A percentile compares a stretch with the other conserved stretches of the same genome.
Evolutionary conservation across 352 stramenopile genomes (phyloP).

Genomic region (Phytophthora sp.): DNA sequence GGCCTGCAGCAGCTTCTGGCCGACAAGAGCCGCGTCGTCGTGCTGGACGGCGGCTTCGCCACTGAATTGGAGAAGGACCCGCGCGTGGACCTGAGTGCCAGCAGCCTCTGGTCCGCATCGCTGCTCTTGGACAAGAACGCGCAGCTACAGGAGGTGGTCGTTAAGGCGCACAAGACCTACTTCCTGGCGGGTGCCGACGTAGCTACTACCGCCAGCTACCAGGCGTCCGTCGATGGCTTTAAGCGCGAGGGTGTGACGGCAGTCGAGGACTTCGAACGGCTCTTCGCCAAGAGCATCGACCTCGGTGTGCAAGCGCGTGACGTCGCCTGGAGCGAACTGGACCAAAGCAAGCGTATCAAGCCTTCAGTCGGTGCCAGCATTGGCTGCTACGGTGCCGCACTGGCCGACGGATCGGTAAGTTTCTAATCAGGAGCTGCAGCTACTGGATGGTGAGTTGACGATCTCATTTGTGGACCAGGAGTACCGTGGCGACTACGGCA

Average conservation of each 20-base stretch:
- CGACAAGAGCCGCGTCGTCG: slow-evolving; percentile 43
- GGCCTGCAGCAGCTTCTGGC: slow-evolving; percentile 44
- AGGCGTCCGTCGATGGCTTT: slow-evolving; percentile 87
- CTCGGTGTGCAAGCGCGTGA: slow-evolving; percentile 74
- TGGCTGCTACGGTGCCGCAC: slow-evolving; percentile 82
- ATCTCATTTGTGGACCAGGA: slow-evolving; percentile 50
- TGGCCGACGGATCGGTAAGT: slow-evolving; percentile 85
- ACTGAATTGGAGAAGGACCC: slow-evolving; percentile 81
- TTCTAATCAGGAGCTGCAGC: slow-evolving; percentile 8
- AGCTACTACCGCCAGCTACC: slow-evolving; percentile 85
- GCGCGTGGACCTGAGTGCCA: slow-evolving; percentile 60
- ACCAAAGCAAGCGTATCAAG: slow-evolving; percentile 53
- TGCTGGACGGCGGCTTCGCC: slow-evolving; percentile 80
- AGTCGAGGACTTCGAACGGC: slow-evolving; percentile 54
- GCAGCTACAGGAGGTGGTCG: slow-evolving; percentile 62
- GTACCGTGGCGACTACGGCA: slow-evolving; percentile 85
- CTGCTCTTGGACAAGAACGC: slow-evolving; percentile 66
- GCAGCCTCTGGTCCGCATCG: slow-evolving; percentile 75
- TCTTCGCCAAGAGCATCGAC: slow-evolving; percentile 79
- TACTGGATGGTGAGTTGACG: background rate
- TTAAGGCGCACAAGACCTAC: slow-evolving; percentile 75
- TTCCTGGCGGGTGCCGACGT: slow-evolving; percentile 81
- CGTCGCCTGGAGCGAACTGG: slow-evolving; percentile 49
- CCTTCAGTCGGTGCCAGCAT: slow-evolving; percentile 86
- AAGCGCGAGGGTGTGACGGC: slow-evolving; percentile 61